phyloP scores from a whole-genome alignment of 495 filamentous ascomycete genomes.

The Daldinia vernicosa region DNA sequence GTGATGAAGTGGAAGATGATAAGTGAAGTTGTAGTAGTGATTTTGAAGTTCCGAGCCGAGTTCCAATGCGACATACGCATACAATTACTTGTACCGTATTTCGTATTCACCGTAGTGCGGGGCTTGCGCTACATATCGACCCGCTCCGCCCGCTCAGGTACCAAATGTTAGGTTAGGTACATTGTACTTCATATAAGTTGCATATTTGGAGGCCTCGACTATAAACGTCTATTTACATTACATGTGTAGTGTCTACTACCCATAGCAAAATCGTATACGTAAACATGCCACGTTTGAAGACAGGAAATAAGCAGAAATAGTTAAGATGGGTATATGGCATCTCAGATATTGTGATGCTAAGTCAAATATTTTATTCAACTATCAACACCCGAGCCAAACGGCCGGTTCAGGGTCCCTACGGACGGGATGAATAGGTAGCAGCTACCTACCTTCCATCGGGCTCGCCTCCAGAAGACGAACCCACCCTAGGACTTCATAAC shows the following conservation, averaged over 20 bases:
- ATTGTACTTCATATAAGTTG: not conserved
- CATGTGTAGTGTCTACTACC: no score
- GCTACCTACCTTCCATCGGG: not conserved
- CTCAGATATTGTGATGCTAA: not conserved
- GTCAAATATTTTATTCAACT: conserved; percentile 19
- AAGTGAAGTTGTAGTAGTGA: no score
- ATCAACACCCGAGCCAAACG: not conserved
- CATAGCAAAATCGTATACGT: no score
- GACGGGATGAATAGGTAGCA: conserved; percentile 3
- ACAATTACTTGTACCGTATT: no score
- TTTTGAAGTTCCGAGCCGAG: no score
- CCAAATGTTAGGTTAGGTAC: not conserved
- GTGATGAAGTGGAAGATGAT: no score
- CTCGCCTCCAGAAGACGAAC: not conserved
- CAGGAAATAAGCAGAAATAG: not conserved
- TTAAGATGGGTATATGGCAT: not conserved
- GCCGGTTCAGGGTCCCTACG: not conserved
- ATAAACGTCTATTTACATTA: not conserved
- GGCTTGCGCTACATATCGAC: not conserved
- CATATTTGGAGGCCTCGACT: not conserved
- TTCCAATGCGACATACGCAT: no score
- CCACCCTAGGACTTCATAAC: not conserved
- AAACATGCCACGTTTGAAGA: no score
- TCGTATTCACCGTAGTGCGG: not conserved
- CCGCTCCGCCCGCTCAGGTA: not conserved